Evolutionary conservation across 805 yeast species (phyloP), one percentile per base, ranked within the genome.

Genomic region (Henningerozyma blattae): DNA sequence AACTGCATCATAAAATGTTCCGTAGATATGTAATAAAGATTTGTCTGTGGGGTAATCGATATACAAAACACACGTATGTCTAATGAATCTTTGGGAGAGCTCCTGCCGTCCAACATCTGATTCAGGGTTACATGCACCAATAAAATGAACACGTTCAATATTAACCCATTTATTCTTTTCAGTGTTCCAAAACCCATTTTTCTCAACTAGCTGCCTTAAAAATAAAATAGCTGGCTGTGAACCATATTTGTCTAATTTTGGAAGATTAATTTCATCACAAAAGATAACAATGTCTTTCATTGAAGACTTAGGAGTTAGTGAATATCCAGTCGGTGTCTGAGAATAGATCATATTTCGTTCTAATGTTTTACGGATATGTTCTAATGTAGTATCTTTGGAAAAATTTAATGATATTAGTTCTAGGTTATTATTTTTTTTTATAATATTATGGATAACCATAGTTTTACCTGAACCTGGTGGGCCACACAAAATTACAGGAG

Each of bases 381-480:
- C 59, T 0, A 89, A 81, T 0, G 77, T 60, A 0, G 94, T 78
- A 15, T 81, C 86, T 41, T 82, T 82, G 2, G 95, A 84, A 46
- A 87, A 85, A 45, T 85, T 89, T 44, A 89, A 53, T 4, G 84
- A 72, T 3, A 75, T 65, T 3, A 85, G 59, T 15, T 75, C 80
- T 38, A 74, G 61, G 13, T 68, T 64, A 0, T 76, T 67, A 0
- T 79, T 65, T 34, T 62, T 63, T 30, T 82, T 60, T 27, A 89
- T 50, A 0, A 85, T 76, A 31, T 77, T 72, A 43, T 83, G 66
- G 15, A 89, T 57, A 0, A 87, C 75, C 97, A 89, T 87, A 0
- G 97, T 87, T 51, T 89, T 89, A 37, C 97, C 97, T 0, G 95
- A 80, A 4, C 97, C 97, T 0, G 97, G 96, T 0, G 97, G 97